phyloP scores from a whole-genome alignment of 345 rosid species.

The Eutrema yunnanense region DNA sequence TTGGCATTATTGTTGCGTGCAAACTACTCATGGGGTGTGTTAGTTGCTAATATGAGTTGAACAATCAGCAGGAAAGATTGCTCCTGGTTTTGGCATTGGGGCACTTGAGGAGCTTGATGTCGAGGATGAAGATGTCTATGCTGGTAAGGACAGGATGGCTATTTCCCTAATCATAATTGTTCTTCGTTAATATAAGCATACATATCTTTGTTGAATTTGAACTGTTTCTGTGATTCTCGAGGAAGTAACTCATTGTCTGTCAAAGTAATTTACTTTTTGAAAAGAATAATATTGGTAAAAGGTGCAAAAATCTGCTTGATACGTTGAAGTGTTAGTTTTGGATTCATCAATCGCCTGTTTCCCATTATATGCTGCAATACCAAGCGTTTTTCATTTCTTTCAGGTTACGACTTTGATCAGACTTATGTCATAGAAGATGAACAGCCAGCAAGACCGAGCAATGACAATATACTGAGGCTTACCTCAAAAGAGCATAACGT shows the following conservation, averaged over 20 bases:
- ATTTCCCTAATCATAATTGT: not conserved
- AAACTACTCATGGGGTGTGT: conserved; percentile 12
- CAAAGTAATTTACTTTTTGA: not conserved
- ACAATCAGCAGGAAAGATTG: conserved; percentile 73
- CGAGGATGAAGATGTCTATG: conserved; percentile 95
- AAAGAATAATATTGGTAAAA: not conserved
- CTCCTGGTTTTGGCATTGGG: conserved; percentile 98
- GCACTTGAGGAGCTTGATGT: conserved; percentile 94
- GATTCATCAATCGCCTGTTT: not conserved
- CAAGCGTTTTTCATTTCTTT: not conserved
- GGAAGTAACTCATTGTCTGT: conserved; percentile 5
- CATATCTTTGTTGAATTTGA: not conserved
- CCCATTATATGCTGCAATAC: conserved; percentile 1
- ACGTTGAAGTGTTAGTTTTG: conserved; percentile 1
- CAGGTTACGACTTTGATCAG: conserved; percentile 72
- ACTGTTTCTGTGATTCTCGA: not conserved
- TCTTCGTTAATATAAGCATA: not conserved
- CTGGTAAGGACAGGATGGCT: conserved; percentile 17
- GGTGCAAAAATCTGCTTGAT: not conserved
- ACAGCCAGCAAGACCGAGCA: conserved; percentile 48
- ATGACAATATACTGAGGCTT: conserved; percentile 51
- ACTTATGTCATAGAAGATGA: conserved; percentile 70
- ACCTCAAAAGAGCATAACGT: conserved; percentile 52
- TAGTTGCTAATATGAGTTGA: conserved; percentile 34
- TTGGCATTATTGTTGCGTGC: conserved; percentile 15